Evolutionary conservation across 2,329 filamentous ascomycete genomes (phyloP), one percentile per base, ranked within the genome.

Genomic region (Botrytis pseudocinerea): DNA sequence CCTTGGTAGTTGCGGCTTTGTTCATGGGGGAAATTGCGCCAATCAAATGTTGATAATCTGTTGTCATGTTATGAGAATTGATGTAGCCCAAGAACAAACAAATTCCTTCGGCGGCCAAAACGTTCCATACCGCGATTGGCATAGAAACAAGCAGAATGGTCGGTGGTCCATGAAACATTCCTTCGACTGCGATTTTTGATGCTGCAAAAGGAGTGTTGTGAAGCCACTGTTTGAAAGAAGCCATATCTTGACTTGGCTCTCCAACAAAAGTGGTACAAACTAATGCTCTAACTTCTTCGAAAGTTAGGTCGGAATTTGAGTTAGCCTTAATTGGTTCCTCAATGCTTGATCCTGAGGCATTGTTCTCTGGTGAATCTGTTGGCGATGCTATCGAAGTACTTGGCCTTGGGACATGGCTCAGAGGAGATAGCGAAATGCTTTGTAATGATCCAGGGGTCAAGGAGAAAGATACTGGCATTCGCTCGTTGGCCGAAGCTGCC

Each of bases 261-360:
- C 89, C 89, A 42, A 91, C 87, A 78, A 90, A 91, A 0, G 89
- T 91, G 0, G 89, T 91, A 79, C 89, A 91, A 2, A 91, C 89
- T 18, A 91, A 82, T n/a, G 90, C 87, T 75, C 89, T 85, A 14
- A 86, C 84, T 77, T 91, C 88, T 46, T 91, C 88, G 77, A 91
- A 90, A 16, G 85, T 86, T 32, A 91, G 82, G 75, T 89, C 87
- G 8, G 85, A 74, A 71, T 76, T 78, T 28, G 79, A 75, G 68
- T 77, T 78, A 48, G 78, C 75, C 69, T 78, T 79, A 25, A 80
- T 72, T 25, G 75, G 73, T 38, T 79, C 76, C 16, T 76, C 73
- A 70, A 75, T 73, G 42, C 65, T 75, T 32, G 74, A 63, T 35
- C 70, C 70, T 60, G 77, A 75, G 14, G 74, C 46, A 40, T 80